Evolutionary conservation across 208 protist genomes (phyloP), one percentile per base, ranked within the genome.

Genomic region (Leptomonas pyrrhocoris): DNA sequence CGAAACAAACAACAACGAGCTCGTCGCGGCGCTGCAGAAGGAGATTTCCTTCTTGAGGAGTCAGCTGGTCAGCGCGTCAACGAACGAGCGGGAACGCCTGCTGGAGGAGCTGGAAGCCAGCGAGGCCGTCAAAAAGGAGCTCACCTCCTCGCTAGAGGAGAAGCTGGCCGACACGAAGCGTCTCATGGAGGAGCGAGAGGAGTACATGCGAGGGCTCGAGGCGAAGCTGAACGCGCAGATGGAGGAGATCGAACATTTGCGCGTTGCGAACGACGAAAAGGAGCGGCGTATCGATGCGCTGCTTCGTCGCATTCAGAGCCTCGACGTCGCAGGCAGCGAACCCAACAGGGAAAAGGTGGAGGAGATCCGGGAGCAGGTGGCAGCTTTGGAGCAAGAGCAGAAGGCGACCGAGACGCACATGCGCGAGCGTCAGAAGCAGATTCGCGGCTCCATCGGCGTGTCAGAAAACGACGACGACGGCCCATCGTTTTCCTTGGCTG

Each of bases 1-100:
- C 63, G 84, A 94, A 72, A 81, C 83, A 15, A 94, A 88, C 80
- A 92, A 86, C 75, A 93, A 94, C 71, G 89, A 92, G 66, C 69
- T 94, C 5, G 77, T 94, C 42, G 80, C 84, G 19, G 77, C 89
- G 21, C 64, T 92, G 42, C 89, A 91, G 54, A 83, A 79, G 49
- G 86, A 95, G 69, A 89, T 93, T 55, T 85, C 80, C 9, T 31
- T 58, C 0, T 83, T 90, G 34, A 85, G 84, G 69, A 50, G 31
- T 19, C 76, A 90, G 71, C 73, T 91, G 4, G 50, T 66, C n/a
- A 85, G 70, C 49, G 83, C 85, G 36, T 85, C 83, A 19, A 78
- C 77, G 25, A 65, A 68, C 21, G 88, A 93, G 61, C 74, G 78
- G 27, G 76, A 60, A 18, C 75, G 74, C 13, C 62, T 94, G 40